Percentiles rank a stretch among this genome's conserved stretches.
Conservation (phyloP, 352 stramenopile species). For the Salisapilia sapeloensis region DNA sequence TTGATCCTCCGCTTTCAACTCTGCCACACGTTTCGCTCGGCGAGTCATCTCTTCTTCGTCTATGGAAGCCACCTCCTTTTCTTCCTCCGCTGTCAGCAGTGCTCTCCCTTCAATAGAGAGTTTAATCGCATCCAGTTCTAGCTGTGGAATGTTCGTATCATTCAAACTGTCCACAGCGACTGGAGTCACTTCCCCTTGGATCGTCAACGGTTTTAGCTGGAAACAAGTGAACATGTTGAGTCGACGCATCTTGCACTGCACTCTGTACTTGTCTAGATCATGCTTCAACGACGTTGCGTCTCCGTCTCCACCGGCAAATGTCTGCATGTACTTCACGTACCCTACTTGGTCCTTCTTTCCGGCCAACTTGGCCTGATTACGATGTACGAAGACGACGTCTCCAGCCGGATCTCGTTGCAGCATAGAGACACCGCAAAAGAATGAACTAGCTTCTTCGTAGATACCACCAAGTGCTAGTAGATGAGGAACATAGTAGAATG, state of each 20-base stretch:
- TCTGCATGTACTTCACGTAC: conserved; percentile 52
- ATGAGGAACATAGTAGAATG: conserved; percentile 53
- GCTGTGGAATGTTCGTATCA: conserved; percentile 24
- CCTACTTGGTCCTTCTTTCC: conserved; percentile 33
- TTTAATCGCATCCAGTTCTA: conserved; percentile 58
- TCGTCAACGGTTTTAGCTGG: conserved; percentile 23
- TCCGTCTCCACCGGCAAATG: conserved; percentile 56
- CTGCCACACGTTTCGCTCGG: too few relatives aligned
- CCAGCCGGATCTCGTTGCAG: conserved; percentile 51
- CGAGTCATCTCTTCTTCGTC: conserved; percentile 27
- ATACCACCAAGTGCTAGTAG: conserved; percentile 30
- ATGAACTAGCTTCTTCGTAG: conserved; percentile 21
- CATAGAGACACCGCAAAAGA: conserved; percentile 73
- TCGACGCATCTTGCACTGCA: conserved; percentile 38
- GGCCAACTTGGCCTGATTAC: conserved; percentile 62
- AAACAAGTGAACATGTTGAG: conserved; percentile 55
- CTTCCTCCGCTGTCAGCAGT: conserved; percentile 30
- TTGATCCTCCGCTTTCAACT: too few relatives aligned
- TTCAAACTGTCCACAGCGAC: conserved; percentile 36
- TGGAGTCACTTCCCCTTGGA: conserved; percentile 18
- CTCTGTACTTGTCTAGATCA: conserved; percentile 54
- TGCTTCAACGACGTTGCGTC: conserved; percentile 18
- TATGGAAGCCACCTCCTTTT: conserved; percentile 29
- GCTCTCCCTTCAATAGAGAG: conserved; percentile 62
- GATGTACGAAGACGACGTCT: conserved; percentile 67